These are phyloP conservation scores for Laetiporus sulphureus DNA, from an alignment of 1,284 basidiomycete genomes.

Conservation along the genomic window DNA sequence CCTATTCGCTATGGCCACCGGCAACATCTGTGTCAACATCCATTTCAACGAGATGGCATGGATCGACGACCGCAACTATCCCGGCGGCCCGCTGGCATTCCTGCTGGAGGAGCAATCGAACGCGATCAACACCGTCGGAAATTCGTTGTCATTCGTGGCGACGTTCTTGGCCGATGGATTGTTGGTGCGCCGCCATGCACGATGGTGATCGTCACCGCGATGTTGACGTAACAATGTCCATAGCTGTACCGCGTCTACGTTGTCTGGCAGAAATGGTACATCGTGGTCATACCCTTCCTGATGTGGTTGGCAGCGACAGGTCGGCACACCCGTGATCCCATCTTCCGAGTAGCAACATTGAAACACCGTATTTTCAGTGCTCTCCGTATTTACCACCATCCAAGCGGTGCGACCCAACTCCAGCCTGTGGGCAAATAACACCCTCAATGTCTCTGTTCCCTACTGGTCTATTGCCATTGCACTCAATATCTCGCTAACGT, in stretches of 20 bases:
- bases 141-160: constrained; percentile 20
- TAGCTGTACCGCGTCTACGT: constrained; percentile 26
- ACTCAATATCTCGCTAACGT: constrained; percentile 32
- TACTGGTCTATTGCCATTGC: constrained; percentile 19
- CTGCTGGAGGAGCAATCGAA: constrained; percentile 5
- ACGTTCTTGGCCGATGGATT: constrained; percentile 26
- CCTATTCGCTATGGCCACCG: constrained; percentile 22
- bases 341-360: too few species aligned
- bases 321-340: too few species aligned
- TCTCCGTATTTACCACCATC: constrained; percentile 9
- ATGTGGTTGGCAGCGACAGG: constrained; percentile 11
- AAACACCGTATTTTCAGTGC: too few species aligned
- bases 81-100: constrained; percentile 27
- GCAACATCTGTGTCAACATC: constrained; percentile 20
- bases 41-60: constrained; percentile 24
- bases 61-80: constrained; percentile 27
- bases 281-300: constrained; percentile 10
- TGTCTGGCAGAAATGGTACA: constrained; percentile 12
- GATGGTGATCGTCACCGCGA: too few species aligned
- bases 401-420: constrained; percentile 11
- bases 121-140: constrained; percentile 22
- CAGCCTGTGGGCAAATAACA: constrained; percentile 7
- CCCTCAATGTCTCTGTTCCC: constrained; percentile 8
- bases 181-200: too few species aligned
- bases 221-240: too few species aligned